Percentiles rank a stretch among this genome's conserved stretches.
These are phyloP conservation scores for Malus domestica DNA, from an alignment of 306 rosid species.

Conservation along the genomic window DNA sequence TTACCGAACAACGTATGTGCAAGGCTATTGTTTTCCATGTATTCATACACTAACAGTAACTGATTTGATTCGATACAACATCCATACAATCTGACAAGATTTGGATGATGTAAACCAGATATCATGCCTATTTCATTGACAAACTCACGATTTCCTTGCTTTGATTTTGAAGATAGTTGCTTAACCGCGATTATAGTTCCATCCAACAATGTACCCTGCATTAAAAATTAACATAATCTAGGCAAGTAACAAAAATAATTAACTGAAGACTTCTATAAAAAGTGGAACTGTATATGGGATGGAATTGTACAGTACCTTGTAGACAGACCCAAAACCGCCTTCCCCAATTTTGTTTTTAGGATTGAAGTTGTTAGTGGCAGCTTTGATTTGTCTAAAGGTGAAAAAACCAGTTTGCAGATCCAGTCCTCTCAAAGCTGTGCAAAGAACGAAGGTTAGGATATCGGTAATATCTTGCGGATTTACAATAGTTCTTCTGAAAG, in stretches of 20 bases:
- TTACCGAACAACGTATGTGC: conserved; percentile 51
- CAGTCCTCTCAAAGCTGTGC: conserved; percentile 2
- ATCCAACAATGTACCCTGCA: conserved; percentile 47
- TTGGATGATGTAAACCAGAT: conserved; percentile 54
- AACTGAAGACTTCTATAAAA: neutral
- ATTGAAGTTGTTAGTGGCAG: conserved; percentile 50
- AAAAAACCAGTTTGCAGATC: conserved; percentile 12
- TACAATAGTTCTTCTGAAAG: neutral
- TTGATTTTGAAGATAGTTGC: conserved; percentile 51
- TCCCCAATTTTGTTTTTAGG: conserved; percentile 52
- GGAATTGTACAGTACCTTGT: conserved; percentile 36
- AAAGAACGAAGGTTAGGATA: neutral
- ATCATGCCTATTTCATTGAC: conserved; percentile 59
- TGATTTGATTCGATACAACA: conserved; percentile 50
- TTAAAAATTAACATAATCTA: neutral
- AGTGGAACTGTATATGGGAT: neutral
- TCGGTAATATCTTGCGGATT: neutral
- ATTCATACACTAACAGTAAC: conserved; percentile 51
- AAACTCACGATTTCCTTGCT: conserved; percentile 56
- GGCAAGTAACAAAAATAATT: neutral
- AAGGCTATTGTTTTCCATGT: conserved; percentile 51
- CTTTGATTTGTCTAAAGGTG: conserved; percentile 9
- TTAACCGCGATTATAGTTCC: conserved; percentile 52
- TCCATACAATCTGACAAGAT: conserved; percentile 58
- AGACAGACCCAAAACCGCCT: conserved; percentile 73